Percentiles rank a stretch among this genome's conserved stretches.
These are phyloP conservation scores for Eimeria zaria DNA, from an alignment of 169 alveolate genomes.

Conservation along the genomic window DNA sequence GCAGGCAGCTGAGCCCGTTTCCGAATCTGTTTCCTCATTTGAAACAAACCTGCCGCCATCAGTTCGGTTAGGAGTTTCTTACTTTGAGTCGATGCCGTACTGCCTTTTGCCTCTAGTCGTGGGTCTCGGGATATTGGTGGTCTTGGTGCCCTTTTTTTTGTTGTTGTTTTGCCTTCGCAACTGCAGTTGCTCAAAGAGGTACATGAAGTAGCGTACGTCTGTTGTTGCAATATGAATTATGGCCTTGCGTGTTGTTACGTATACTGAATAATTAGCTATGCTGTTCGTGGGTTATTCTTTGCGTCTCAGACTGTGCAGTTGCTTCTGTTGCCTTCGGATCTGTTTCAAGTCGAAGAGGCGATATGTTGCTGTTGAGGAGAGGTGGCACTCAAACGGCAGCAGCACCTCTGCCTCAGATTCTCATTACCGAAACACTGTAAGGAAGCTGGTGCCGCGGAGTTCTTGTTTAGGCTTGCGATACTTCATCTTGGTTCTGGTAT, in stretches of 20 bases:
- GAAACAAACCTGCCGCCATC: not conserved
- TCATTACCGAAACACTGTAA: constrained; percentile 8
- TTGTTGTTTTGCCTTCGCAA: constrained; percentile 50
- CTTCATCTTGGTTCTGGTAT: not conserved
- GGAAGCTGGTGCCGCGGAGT: constrained; percentile 60
- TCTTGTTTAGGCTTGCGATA: constrained; percentile 36
- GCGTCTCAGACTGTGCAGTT: constrained; percentile 54
- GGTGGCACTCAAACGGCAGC: constrained; percentile 51
- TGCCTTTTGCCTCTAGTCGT: constrained; percentile 3
- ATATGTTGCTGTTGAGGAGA: not conserved
- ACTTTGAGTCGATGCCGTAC: constrained; percentile 62
- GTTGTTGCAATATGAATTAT: too few relatives aligned
- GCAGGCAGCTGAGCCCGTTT: not conserved
- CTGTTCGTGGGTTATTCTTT: not conserved
- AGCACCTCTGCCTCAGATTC: constrained; percentile 49
- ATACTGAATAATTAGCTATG: not conserved
- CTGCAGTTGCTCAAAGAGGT: constrained; percentile 38
- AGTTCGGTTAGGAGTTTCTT: not conserved
- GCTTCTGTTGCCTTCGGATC: constrained; percentile 48
- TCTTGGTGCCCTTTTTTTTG: constrained; percentile 55
- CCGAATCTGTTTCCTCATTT: not conserved
- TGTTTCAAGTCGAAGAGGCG: constrained; percentile 54
- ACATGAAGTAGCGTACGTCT: not conserved
- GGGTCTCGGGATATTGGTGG: constrained; percentile 32
- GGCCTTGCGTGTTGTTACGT: not conserved